Evolutionary conservation across 1,284 basidiomycete species (phyloP).

Genomic region (Trametes polyzona): DNA sequence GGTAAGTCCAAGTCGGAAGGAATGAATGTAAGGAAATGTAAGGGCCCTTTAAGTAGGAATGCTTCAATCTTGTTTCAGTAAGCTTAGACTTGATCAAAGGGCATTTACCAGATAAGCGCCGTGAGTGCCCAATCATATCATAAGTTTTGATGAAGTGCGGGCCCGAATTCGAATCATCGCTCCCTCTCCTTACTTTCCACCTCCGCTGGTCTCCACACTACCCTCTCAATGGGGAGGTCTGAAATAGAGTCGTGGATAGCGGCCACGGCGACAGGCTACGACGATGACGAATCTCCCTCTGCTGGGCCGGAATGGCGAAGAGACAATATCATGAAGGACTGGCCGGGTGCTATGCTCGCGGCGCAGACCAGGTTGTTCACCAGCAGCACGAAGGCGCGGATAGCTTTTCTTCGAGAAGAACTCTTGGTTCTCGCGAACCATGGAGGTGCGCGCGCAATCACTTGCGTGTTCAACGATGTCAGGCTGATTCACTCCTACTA

Average conservation of each 20-base stretch:
- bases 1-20: no score
- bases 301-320: constrained; percentile 47
- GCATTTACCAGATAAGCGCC: constrained; percentile 4
- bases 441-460: constrained; percentile 48
- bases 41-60: background rate
- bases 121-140: background rate
- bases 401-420: constrained; percentile 66
- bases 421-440: constrained; percentile 60
- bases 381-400: constrained; percentile 56
- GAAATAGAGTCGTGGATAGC: constrained; percentile 47
- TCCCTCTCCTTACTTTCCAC: background rate
- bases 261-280: constrained; percentile 33
- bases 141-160: constrained; percentile 1
- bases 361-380: constrained; percentile 54
- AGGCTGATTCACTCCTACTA: background rate
- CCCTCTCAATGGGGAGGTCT: constrained; percentile 37
- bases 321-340: constrained; percentile 54
- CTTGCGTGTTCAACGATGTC: no score
- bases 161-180: background rate
- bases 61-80: background rate
- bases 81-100: no score
- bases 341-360: constrained; percentile 57
- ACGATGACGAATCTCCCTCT: constrained; percentile 32
- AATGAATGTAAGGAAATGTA: no score
- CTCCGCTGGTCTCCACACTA: background rate